Evolutionary conservation across 2,329 filamentous ascomycete genomes (phyloP).

Genomic region (Botrytis fabae): DNA sequence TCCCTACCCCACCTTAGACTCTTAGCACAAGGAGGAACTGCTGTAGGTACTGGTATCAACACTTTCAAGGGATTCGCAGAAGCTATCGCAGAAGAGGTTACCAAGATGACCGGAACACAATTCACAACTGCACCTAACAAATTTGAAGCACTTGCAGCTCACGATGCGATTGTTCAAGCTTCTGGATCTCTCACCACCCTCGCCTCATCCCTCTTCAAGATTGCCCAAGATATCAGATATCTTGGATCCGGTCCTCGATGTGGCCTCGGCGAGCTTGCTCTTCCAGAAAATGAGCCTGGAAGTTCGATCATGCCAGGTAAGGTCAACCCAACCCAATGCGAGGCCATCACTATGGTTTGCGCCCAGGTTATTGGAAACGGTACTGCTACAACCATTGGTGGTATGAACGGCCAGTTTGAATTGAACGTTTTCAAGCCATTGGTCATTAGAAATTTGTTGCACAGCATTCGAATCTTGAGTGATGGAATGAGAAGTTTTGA

Average conservation of each 20-base stretch:
- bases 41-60: conserved; percentile 96
- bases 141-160: conserved; percentile 93
- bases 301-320: conserved; percentile 99
- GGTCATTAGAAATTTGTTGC: conserved; percentile 90
- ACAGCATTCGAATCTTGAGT: conserved; percentile 82
- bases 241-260: conserved; percentile 94
- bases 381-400: conserved; percentile 86
- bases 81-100: conserved; percentile 86
- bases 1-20: conserved; percentile 80
- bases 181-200: conserved; percentile 92
- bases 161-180: conserved; percentile 94
- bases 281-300: conserved; percentile 97
- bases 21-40: conserved; percentile 92
- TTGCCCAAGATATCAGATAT: conserved; percentile 96
- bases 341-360: conserved; percentile 97
- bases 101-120: conserved; percentile 85
- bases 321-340: conserved; percentile 98
- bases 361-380: conserved; percentile 98
- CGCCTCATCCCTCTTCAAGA: conserved; percentile 90
- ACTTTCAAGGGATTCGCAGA: conserved; percentile 96
- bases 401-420: conserved; percentile 98
- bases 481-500: conserved; percentile 96
- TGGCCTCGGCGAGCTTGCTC: conserved; percentile 86
- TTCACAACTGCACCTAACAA: conserved; percentile 99
- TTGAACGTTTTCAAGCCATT: conserved; percentile 99